Conservation (phyloP, 148 eudicot species). For the Nyssa sinensis region DNA sequence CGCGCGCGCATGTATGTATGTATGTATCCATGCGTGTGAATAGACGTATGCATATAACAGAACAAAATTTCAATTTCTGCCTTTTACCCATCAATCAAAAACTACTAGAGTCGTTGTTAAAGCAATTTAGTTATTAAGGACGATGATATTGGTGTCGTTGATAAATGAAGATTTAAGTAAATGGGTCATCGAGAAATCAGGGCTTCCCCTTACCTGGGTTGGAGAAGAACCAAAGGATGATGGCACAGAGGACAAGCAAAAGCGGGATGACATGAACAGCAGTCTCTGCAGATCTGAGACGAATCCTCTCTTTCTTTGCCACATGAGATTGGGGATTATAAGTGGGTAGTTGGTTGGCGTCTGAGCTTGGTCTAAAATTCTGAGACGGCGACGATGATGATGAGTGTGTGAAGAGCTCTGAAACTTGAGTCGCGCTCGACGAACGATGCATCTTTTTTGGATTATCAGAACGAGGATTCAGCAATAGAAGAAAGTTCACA, state of each 20-base stretch:
- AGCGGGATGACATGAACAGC: constrained; percentile 75
- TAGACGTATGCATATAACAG: too few relatives aligned
- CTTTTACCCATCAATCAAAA: too few relatives aligned
- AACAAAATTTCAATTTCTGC: too few relatives aligned
- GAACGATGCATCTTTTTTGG: constrained; percentile 54
- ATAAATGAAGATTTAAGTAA: neutral
- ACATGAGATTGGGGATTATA: constrained; percentile 42
- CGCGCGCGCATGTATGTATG: too few relatives aligned
- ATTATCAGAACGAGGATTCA: neutral
- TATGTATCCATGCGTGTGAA: too few relatives aligned
- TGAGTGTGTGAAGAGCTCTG: constrained; percentile 40
- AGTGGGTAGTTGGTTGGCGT: constrained; percentile 33
- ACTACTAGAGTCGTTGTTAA: too few relatives aligned
- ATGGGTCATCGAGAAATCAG: neutral
- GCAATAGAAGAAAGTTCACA: too few relatives aligned
- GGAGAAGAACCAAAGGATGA: constrained; percentile 75
- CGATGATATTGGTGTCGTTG: too few relatives aligned
- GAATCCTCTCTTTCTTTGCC: constrained; percentile 53
- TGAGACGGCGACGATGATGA: constrained; percentile 18
- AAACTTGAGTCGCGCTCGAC: constrained; percentile 57
- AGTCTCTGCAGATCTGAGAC: constrained; percentile 60
- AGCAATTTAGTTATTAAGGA: too few relatives aligned
- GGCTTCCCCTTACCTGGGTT: constrained; percentile 38
- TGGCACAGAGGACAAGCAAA: constrained; percentile 52
- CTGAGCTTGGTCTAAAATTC: constrained; percentile 5